Percentiles rank a stretch among this genome's conserved stretches.
phyloP scores from a whole-genome alignment of 2,329 filamentous ascomycete genomes.

The Aspergillus phoenicis region DNA sequence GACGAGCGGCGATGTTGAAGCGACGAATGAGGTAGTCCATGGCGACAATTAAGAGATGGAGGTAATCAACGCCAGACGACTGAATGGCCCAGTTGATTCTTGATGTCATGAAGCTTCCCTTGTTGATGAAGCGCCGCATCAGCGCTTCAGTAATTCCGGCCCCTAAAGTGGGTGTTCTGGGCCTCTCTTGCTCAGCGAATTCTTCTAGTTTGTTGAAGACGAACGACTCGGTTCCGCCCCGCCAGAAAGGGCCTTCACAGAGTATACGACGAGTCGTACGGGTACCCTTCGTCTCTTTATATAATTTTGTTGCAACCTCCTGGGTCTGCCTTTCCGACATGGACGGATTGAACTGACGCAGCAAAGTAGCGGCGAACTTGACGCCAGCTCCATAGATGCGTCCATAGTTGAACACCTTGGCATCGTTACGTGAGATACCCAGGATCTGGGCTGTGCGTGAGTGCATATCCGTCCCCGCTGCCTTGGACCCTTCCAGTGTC shows the following conservation, averaged over 20 bases:
- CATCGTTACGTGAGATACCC: constrained; percentile 90
- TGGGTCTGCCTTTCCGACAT: constrained; percentile 78
- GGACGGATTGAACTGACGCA: constrained; percentile 89
- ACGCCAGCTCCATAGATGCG: constrained; percentile 97
- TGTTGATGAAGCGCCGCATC: constrained; percentile 83
- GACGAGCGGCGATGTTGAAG: constrained; percentile 80
- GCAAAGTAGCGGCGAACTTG: constrained; percentile 85
- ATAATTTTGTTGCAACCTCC: constrained; percentile 75
- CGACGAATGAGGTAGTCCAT: constrained; percentile 92
- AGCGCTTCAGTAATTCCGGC: constrained; percentile 96
- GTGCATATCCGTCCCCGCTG: constrained; percentile 89
- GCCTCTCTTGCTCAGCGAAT: constrained; percentile 91
- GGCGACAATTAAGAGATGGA: constrained; percentile 86
- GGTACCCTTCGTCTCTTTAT: constrained; percentile 84
- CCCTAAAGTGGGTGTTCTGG: constrained; percentile 86
- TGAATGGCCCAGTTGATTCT: constrained; percentile 99
- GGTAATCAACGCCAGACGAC: constrained; percentile 93
- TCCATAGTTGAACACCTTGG: constrained; percentile 98
- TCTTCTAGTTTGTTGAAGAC: constrained; percentile 98
- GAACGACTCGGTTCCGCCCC: constrained; percentile 93
- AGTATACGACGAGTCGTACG: constrained; percentile 76
- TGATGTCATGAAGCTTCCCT: constrained; percentile 89
- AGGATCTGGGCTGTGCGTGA: constrained; percentile 90
- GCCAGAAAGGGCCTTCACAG: constrained; percentile 81
- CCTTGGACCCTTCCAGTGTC: constrained; percentile 95